These are phyloP conservation scores for Irpex lacteus DNA, from an alignment of 1,284 basidiomycete genomes.

Conservation along the genomic window DNA sequence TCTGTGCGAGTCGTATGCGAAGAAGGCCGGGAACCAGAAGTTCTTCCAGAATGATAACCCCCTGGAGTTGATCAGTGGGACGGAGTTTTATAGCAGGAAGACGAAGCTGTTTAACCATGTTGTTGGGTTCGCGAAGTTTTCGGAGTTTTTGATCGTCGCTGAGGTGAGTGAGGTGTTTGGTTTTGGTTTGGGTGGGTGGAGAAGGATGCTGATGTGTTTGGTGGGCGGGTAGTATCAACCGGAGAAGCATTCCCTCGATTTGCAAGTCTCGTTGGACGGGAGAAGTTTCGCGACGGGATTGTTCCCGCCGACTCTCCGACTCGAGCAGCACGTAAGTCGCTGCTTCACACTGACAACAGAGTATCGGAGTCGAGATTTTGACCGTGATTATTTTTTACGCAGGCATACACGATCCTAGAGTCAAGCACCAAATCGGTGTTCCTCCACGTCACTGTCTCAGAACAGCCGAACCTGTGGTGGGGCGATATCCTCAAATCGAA, in stretches of 20 bases:
- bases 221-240: conserved; percentile 51
- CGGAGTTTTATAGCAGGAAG: conserved; percentile 72
- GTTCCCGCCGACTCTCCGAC: conserved; percentile 89
- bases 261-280: conserved; percentile 93
- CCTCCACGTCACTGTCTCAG: conserved; percentile 92
- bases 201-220: conserved; percentile 9
- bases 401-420: conserved; percentile 94
- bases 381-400: conserved; percentile 6
- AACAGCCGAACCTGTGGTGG: conserved; percentile 73
- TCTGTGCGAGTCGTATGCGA: conserved; percentile 85
- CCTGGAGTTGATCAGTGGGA: conserved; percentile 79
- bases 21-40: conserved; percentile 82
- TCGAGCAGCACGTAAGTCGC: conserved; percentile 76
- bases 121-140: conserved; percentile 95
- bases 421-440: conserved; percentile 93
- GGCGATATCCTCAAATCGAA: conserved; percentile 96
- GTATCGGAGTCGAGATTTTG: background rate
- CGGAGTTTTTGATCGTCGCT: conserved; percentile 93
- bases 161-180: conserved; percentile 52
- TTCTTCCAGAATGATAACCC: conserved; percentile 59
- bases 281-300: conserved; percentile 78
- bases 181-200: background rate
- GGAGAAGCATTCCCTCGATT: conserved; percentile 58
- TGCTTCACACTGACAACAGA: background rate
- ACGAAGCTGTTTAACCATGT: conserved; percentile 82